phyloP scores from a whole-genome alignment of 805 yeast genomes.

The Barnettozyma salicaria region DNA sequence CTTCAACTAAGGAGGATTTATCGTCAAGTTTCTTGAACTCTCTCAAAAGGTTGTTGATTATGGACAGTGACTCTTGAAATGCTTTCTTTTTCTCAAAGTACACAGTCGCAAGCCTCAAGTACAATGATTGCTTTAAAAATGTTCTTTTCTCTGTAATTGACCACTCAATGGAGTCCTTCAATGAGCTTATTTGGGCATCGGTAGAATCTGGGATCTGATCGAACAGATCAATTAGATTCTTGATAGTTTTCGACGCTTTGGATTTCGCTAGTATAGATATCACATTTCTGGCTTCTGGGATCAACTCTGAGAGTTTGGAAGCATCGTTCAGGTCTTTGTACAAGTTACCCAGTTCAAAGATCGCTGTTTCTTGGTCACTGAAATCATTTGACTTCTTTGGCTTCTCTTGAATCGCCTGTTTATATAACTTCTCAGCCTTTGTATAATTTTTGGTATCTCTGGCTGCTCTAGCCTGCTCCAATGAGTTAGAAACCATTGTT shows the following conservation, averaged over 20 bases:
- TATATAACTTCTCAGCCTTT: slow-evolving; percentile 57
- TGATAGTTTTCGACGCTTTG: slow-evolving; percentile 87
- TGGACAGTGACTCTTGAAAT: slow-evolving; percentile 63
- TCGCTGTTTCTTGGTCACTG: slow-evolving; percentile 29
- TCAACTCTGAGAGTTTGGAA: slow-evolving; percentile 51
- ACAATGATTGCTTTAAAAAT: slow-evolving; percentile 82
- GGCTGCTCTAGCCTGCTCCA: slow-evolving; percentile 60
- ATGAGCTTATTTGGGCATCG: slow-evolving; percentile 66
- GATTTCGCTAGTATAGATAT: slow-evolving; percentile 84
- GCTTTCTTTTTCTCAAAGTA: slow-evolving; percentile 56
- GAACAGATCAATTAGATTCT: slow-evolving; percentile 70
- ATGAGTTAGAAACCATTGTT: slow-evolving; percentile 22
- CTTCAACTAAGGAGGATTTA: slow-evolving; percentile 91
- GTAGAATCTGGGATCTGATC: slow-evolving; percentile 56
- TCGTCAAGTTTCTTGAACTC: slow-evolving; percentile 95
- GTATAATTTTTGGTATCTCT: slow-evolving; percentile 41
- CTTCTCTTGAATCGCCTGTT: slow-evolving; percentile 38
- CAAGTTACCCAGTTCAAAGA: slow-evolving; percentile 68
- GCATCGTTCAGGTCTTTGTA: slow-evolving; percentile 47
- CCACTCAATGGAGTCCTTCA: slow-evolving; percentile 83
- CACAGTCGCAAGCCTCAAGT: slow-evolving; percentile 73
- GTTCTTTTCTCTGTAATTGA: slow-evolving; percentile 76
- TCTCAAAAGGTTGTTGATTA: slow-evolving; percentile 63
- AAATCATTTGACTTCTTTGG: slow-evolving; percentile 23
- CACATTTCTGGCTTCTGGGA: slow-evolving; percentile 61